Conservation (phyloP, 2,329 filamentous ascomycete genomes). For the Fusarium sp. region DNA sequence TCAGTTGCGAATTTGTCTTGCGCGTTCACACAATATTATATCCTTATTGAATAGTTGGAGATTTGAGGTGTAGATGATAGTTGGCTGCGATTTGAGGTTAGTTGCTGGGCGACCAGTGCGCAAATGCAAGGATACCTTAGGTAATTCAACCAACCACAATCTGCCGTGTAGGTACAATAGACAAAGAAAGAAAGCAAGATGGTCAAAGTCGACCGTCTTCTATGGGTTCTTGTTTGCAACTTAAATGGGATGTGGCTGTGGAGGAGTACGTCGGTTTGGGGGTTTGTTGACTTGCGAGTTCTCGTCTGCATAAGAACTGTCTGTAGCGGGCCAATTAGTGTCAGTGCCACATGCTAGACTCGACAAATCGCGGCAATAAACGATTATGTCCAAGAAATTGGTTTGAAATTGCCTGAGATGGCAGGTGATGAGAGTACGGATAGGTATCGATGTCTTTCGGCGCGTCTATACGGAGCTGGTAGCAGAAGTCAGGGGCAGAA, state of each 20-base stretch:
- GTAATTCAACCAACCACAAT: not conserved
- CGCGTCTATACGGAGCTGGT: not conserved
- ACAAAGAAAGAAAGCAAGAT: too few species aligned
- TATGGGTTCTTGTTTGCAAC: not conserved
- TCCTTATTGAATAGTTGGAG: not conserved
- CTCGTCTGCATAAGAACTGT: not conserved
- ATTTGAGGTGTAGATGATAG: not conserved
- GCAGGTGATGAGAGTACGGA: not conserved
- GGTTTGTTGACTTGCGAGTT: conserved; percentile 31
- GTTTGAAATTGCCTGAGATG: too few species aligned
- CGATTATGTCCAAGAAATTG: not conserved
- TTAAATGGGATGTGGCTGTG: not conserved
- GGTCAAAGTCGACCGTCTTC: not conserved
- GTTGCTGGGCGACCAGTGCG: conserved; percentile 39
- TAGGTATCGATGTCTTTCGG: not conserved
- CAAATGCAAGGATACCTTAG: conserved; percentile 1
- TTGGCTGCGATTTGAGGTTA: conserved; percentile 19
- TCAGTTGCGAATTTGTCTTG: conserved; percentile 13
- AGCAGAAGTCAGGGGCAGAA: conserved; percentile 44
- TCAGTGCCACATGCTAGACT: conserved; percentile 10
- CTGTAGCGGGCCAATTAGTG: conserved; percentile 1
- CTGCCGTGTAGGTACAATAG: not conserved
- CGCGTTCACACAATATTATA: not conserved
- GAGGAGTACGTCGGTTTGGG: not conserved
- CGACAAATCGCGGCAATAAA: not conserved